These are phyloP conservation scores for Backusella morwellensis DNA, from an alignment of 192 early-diverging fungal genomes.

Conservation along the genomic window DNA sequence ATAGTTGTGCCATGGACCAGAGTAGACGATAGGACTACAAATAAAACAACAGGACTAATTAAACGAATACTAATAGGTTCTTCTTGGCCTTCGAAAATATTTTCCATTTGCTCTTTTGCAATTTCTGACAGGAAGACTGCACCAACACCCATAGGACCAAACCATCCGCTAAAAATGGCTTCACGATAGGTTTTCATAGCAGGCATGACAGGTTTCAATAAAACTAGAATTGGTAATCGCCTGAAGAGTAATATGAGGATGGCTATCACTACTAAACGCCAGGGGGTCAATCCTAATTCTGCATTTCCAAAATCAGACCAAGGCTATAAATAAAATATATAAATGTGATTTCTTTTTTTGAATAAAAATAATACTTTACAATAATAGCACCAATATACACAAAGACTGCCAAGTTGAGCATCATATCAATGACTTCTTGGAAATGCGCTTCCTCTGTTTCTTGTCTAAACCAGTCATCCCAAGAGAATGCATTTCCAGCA, in stretches of 20 bases:
- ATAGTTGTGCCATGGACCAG: constrained; percentile 85
- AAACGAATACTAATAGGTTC: constrained; percentile 20
- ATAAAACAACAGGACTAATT: constrained; percentile 59
- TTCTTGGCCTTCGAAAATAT: constrained; percentile 13
- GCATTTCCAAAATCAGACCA: constrained; percentile 62
- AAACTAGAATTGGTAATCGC: constrained; percentile 68
- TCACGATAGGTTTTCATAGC: constrained; percentile 71
- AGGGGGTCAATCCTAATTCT: constrained; percentile 53
- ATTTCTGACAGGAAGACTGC: constrained; percentile 51
- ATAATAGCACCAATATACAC: constrained; percentile 86
- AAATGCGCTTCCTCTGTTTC: constrained; percentile 80
- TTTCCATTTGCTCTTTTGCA: constrained; percentile 38
- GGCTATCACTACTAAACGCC: constrained; percentile 63
- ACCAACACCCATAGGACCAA: constrained; percentile 75
- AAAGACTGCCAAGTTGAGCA: constrained; percentile 87
- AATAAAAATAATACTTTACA: constrained; percentile 15
- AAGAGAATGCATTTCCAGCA: constrained; percentile 76
- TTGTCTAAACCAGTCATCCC: constrained; percentile 91
- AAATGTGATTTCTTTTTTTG: background rate
- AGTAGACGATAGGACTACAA: constrained; percentile 75
- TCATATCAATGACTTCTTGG: constrained; percentile 86
- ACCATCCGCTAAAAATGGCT: constrained; percentile 86
- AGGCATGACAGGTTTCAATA: constrained; percentile 64
- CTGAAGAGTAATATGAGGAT: constrained; percentile 68
- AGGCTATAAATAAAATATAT: constrained; percentile 35